A percentile compares a stretch with the other conserved stretches of the same genome.
These are phyloP conservation scores for Mrakia blollopis DNA, from an alignment of 768 basidiomycete species.

Conservation along the genomic window DNA sequence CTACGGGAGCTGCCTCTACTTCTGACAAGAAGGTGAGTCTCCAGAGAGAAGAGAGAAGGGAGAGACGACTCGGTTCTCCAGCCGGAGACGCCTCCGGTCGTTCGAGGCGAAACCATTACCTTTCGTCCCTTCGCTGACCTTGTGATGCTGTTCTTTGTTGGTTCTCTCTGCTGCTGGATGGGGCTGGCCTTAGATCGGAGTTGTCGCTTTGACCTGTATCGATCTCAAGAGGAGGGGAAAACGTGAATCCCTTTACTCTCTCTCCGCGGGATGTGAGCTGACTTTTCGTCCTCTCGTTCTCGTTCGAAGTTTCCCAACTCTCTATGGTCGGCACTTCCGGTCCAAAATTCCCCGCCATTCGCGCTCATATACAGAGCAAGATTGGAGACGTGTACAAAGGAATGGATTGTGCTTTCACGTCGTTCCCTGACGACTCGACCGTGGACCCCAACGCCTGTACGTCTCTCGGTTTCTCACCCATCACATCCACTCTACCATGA, in stretches of 20 bases:
- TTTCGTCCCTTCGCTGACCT: neutral
- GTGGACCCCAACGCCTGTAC: slow-evolving; percentile 71
- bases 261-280: neutral
- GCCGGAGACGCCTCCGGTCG: neutral
- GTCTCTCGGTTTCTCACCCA: too few relatives aligned
- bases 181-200: slow-evolving; percentile 50
- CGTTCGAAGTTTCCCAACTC: slow-evolving; percentile 60
- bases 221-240: slow-evolving; percentile 81
- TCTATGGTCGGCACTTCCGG: slow-evolving; percentile 88
- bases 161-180: neutral
- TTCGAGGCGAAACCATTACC: neutral
- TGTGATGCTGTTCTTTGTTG: neutral
- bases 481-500: too few relatives aligned
- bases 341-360: slow-evolving; percentile 73
- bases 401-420: slow-evolving; percentile 75
- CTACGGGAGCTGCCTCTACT: slow-evolving; percentile 68
- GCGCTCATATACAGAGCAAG: slow-evolving; percentile 72
- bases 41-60: neutral
- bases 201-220: slow-evolving; percentile 83
- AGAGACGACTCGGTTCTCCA: slow-evolving; percentile 18
- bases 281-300: slow-evolving; percentile 17
- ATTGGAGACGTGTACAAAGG: slow-evolving; percentile 79
- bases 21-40: slow-evolving; percentile 81
- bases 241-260: slow-evolving; percentile 31
- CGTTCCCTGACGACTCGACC: slow-evolving; percentile 65